Conservation (phyloP, 129 eudicot genomes). For the Flaveria brownii region DNA sequence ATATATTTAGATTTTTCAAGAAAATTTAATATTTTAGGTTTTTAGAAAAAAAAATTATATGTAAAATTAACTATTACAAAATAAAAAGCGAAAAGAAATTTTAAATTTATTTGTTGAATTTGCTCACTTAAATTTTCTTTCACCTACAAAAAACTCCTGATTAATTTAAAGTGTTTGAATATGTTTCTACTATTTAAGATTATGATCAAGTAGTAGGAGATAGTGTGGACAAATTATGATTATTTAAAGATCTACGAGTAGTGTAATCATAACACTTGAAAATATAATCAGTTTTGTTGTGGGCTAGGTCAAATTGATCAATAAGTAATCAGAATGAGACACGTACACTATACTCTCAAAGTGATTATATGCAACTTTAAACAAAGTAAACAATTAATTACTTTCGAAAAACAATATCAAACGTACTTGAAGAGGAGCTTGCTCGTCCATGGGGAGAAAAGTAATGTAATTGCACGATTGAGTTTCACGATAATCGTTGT, state of each 20-base stretch:
- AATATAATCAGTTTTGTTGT: not conserved
- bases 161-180: not conserved
- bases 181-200: not conserved
- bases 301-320: not conserved
- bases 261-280: not conserved
- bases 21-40: no score
- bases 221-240: not conserved
- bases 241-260: not conserved
- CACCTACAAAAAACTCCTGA: no score
- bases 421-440: slow-evolving; percentile 81
- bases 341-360: not conserved
- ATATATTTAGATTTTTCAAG: no score
- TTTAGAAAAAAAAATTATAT: no score
- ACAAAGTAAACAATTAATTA: not conserved
- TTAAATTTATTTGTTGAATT: no score
- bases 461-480: slow-evolving; percentile 87
- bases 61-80: no score
- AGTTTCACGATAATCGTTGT: slow-evolving; percentile 45
- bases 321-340: not conserved
- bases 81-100: no score
- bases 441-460: slow-evolving; percentile 67
- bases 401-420: not conserved
- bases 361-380: not conserved
- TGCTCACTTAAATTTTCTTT: no score
- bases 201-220: no score